Percentiles rank a stretch among this genome's conserved stretches.
Evolutionary conservation across 176 grass and related monocot genomes (phyloP).

Genomic region (Miscanthus lutarioriparius): DNA sequence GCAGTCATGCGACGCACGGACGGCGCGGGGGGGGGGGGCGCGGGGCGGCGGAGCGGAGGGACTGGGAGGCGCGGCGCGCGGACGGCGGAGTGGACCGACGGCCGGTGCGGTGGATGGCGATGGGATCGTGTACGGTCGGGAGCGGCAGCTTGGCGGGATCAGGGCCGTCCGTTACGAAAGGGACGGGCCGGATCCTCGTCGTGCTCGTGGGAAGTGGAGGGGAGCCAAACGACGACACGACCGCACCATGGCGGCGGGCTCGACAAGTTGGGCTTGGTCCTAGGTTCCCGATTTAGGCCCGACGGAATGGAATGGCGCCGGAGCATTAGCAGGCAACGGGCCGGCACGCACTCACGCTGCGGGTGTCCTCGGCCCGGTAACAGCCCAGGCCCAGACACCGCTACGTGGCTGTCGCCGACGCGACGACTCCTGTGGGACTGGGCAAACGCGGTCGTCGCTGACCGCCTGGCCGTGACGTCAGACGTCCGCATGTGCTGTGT

Average conservation of each 20-base stretch:
- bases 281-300: neutral
- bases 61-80: neutral
- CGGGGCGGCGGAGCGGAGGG: neutral
- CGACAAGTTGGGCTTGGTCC: neutral
- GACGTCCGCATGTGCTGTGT: neutral
- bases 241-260: neutral
- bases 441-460: neutral
- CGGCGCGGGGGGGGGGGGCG: neutral
- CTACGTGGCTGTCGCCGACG: no score
- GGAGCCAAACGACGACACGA: neutral
- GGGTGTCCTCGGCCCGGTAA: neutral
- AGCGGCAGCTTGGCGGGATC: neutral
- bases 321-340: neutral
- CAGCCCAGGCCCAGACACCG: neutral
- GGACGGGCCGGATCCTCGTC: neutral
- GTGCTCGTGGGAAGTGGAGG: neutral
- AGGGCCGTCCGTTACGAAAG: neutral
- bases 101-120: neutral
- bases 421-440: neutral
- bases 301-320: neutral
- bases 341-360: neutral
- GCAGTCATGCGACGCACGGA: slow-evolving; percentile 23
- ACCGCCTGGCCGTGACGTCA: neutral
- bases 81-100: neutral
- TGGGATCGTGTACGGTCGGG: slow-evolving; percentile 24